Conservation (phyloP, 768 basidiomycete species). For the Boletus subparvulus region DNA sequence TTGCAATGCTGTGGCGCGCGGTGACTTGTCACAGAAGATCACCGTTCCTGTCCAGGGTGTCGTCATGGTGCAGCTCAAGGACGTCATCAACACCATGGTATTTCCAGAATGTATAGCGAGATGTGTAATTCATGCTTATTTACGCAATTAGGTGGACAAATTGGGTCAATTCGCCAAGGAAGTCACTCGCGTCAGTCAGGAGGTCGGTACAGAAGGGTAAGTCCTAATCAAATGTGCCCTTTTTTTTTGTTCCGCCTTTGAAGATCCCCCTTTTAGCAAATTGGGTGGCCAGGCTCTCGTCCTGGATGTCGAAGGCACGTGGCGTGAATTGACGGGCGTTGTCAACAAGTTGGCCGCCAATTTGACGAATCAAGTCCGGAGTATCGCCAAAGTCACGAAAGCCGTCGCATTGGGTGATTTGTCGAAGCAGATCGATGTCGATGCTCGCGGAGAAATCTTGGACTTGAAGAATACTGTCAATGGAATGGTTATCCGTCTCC, state of each 20-base stretch:
- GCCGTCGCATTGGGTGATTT: constrained; percentile 87
- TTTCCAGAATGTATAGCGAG: not conserved
- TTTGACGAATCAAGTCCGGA: constrained; percentile 59
- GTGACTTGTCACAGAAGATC: constrained; percentile 76
- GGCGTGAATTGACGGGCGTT: constrained; percentile 79
- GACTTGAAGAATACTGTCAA: constrained; percentile 69
- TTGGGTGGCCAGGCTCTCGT: constrained; percentile 86
- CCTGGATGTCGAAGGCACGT: constrained; percentile 87
- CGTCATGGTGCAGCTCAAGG: constrained; percentile 80
- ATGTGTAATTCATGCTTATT: constrained; percentile 12
- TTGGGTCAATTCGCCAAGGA: constrained; percentile 89
- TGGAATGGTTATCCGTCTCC: constrained; percentile 49
- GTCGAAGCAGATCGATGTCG: constrained; percentile 88
- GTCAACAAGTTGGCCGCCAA: constrained; percentile 83
- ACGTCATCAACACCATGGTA: constrained; percentile 72
- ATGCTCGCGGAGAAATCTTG: constrained; percentile 85
- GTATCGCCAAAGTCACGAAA: constrained; percentile 62
- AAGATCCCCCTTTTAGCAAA: constrained; percentile 44
- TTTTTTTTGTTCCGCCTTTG: constrained; percentile 15
- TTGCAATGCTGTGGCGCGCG: constrained; percentile 76
- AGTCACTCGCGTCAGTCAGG: constrained; percentile 81
- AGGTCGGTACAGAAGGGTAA: constrained; percentile 81
- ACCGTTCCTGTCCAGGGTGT: constrained; percentile 76
- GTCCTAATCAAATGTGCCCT: constrained; percentile 14
- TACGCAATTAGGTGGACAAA: constrained; percentile 51